Base-by-base conservation (phyloP, 768 basidiomycete genomes). In the Boletales sp. region DNA sequence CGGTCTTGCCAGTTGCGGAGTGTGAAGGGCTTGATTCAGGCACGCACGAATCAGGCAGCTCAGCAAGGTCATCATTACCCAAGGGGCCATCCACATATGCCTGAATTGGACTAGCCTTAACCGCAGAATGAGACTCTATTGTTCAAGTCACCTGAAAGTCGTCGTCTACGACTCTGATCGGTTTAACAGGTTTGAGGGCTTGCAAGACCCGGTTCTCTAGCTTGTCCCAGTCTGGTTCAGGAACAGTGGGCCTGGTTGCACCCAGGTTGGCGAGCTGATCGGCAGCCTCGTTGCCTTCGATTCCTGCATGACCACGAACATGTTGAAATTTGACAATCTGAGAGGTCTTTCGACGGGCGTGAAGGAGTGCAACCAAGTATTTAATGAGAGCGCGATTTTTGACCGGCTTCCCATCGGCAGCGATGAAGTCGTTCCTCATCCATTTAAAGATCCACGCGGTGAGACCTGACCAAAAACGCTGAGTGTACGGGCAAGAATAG, bases 271-370 rank as follows among this genome's bases (percentile, higher is more conserved):
- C 91, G 48, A 84, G 76, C 13, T 53, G 59, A 64, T 97, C 94
- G 3, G 94, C 94, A 38, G 80, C 84, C 46, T 97, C 94, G 63
- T 97, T 97, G 1, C 94, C 94, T 46, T 69, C 70, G 27, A 81
- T 73, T 0, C 92, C 92, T 10, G 72, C 74, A 60, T 97, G 94
- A 0, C 86, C 94, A 50, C 81, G 77, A 48, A 97, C 90, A 58
- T 93, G 78, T 55, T 81, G 70, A 42, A 95, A 75, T 34, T 63
- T 64, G 39, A 94, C 78, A 29, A 63, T 67, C 53, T 86, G 86
- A 4, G 81, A 82, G 3, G 62, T 59, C 9, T 53, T 67, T 5
- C 61, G 71, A 19, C 90, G 81, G 4, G 69, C 66, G 31, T 81
- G 70, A 30, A 93, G 70, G 14, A 87, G 78, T 1, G 81, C 76